Conservation (phyloP, 169 alveolate species). For the Plasmodium ovale region DNA sequence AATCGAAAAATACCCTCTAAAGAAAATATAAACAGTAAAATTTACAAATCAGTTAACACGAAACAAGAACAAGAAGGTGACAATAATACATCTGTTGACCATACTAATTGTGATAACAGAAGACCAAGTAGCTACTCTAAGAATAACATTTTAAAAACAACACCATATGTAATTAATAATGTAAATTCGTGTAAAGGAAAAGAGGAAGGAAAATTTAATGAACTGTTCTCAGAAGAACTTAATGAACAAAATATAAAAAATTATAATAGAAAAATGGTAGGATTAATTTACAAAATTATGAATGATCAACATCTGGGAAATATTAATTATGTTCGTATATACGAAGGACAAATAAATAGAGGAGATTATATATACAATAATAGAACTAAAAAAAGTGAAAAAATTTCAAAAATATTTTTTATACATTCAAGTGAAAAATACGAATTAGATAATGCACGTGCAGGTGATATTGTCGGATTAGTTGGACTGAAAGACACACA, state of each 20-base stretch:
- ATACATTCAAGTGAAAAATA: constrained; percentile 89
- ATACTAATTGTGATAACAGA: neutral
- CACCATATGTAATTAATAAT: too few relatives aligned
- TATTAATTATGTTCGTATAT: constrained; percentile 85
- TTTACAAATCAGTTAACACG: neutral
- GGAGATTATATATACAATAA: constrained; percentile 85
- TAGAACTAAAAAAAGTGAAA: constrained; percentile 86
- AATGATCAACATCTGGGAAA: constrained; percentile 84
- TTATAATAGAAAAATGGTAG: constrained; percentile 63
- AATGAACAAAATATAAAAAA: constrained; percentile 49
- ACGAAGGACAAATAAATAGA: constrained; percentile 84
- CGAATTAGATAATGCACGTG: constrained; percentile 83
- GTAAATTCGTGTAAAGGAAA: neutral
- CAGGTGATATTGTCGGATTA: constrained; percentile 87
- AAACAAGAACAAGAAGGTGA: neutral
- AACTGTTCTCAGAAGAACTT: constrained; percentile 49
- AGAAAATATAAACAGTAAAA: neutral
- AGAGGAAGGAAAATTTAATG: neutral
- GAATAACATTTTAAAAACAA: too few relatives aligned
- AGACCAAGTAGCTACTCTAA: too few relatives aligned
- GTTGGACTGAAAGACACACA: constrained; percentile 88
- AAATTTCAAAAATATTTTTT: constrained; percentile 87
- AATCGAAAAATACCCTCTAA: neutral
- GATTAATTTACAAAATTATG: constrained; percentile 68
- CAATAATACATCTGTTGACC: neutral